Evolutionary conservation across 2,329 filamentous ascomycete genomes (phyloP).

Genomic region (Dactylellina parvicollis): DNA sequence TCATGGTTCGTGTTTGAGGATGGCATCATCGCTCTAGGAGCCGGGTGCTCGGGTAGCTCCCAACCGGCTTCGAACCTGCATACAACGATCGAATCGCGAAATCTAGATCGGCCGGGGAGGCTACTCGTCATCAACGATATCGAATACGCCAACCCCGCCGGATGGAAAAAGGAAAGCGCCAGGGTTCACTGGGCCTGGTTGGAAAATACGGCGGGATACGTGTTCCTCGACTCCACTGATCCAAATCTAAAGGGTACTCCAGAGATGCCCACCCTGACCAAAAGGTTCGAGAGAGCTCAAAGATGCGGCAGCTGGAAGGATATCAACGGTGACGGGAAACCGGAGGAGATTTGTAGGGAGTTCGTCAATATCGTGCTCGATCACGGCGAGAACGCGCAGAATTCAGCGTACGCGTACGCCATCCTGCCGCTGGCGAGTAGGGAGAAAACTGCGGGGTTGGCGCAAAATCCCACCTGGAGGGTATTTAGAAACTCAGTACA

Average conservation of each 20-base stretch:
- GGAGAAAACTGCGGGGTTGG: conserved; percentile 14
- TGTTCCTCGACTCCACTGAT: conserved; percentile 41
- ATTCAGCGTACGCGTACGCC: conserved; percentile 38
- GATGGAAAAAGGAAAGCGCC: conserved; percentile 6
- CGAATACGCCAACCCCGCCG: neutral
- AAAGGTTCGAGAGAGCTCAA: conserved; percentile 7
- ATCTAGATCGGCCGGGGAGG: conserved; percentile 12
- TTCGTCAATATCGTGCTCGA: conserved; percentile 36
- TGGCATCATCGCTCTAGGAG: conserved; percentile 40
- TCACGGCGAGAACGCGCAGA: conserved; percentile 27
- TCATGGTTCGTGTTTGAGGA: conserved; percentile 49
- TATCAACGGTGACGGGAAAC: conserved; percentile 9
- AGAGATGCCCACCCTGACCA: neutral
- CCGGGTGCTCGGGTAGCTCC: conserved; percentile 7
- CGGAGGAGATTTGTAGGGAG: conserved; percentile 24
- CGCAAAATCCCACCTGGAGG: conserved; percentile 7
- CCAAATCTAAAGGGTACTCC: neutral
- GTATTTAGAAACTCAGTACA: conserved; percentile 20
- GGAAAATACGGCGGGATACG: conserved; percentile 45
- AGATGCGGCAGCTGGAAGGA: conserved; percentile 36
- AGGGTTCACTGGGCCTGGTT: conserved; percentile 39
- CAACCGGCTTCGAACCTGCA: conserved; percentile 15
- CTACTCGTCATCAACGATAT: conserved; percentile 23
- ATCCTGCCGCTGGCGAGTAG: conserved; percentile 33
- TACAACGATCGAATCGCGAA: conserved; percentile 39